phyloP scores from a whole-genome alignment of 2,329 filamentous ascomycete species.

The Cercospora sp. region DNA sequence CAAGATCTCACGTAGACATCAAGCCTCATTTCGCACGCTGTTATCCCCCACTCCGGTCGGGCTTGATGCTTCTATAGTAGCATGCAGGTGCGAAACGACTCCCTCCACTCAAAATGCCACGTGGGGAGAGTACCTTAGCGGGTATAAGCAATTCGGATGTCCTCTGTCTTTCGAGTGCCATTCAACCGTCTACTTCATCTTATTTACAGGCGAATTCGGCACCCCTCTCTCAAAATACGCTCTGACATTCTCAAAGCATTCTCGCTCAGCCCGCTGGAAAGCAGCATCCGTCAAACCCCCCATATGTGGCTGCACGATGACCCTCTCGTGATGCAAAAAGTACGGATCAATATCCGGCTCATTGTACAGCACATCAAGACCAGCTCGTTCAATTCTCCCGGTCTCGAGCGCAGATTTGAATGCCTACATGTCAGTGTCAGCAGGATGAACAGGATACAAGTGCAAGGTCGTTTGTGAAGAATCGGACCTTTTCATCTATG shows the following conservation, averaged over 20 bases:
- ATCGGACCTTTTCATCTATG: constrained; percentile 45
- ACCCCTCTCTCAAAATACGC: constrained; percentile 54
- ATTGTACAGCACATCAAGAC: constrained; percentile 51
- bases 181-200: neutral
- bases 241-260: constrained; percentile 67
- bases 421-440: constrained; percentile 31
- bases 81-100: too few relatives aligned
- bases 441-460: neutral
- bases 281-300: constrained; percentile 67
- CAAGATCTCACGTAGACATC: too few relatives aligned
- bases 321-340: constrained; percentile 49
- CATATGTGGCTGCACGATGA: constrained; percentile 66
- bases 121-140: too few relatives aligned
- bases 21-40: too few relatives aligned
- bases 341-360: constrained; percentile 52
- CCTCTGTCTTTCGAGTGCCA: too few relatives aligned
- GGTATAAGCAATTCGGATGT: too few relatives aligned
- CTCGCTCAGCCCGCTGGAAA: constrained; percentile 64
- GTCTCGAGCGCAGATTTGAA: constrained; percentile 50
- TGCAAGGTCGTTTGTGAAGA: neutral
- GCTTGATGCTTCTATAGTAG: too few relatives aligned
- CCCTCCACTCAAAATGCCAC: too few relatives aligned
- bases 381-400: constrained; percentile 50
- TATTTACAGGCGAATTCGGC: constrained; percentile 52
- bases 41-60: too few relatives aligned